Percentiles rank a stretch among this genome's conserved stretches.
Conservation (phyloP, 2,329 filamentous ascomycete genomes). For the Graphilbum sp. region DNA sequence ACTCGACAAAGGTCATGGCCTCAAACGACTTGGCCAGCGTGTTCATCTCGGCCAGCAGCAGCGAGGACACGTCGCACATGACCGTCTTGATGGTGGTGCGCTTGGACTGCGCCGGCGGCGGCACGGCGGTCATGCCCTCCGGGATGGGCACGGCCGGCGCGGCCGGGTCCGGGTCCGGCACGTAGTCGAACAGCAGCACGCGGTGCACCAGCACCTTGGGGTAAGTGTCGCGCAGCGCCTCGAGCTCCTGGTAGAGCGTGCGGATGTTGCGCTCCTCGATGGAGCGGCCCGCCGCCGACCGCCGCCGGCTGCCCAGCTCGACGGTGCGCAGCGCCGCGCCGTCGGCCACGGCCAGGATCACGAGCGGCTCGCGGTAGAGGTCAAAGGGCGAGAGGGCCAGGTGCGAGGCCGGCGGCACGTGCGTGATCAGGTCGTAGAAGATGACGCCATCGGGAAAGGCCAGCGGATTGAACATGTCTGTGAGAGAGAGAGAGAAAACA, state of each 20-base stretch:
- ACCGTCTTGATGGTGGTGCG: conserved; percentile 67
- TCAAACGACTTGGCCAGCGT: conserved; percentile 58
- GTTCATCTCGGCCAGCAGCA: conserved; percentile 61
- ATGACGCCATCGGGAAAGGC: conserved; percentile 76
- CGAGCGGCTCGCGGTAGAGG: conserved; percentile 68
- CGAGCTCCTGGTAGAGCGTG: conserved; percentile 48
- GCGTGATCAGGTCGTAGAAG: conserved; percentile 73
- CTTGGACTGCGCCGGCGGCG: conserved; percentile 49
- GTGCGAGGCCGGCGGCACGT: conserved; percentile 64
- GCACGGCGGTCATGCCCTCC: conserved; percentile 56
- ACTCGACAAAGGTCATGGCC: conserved; percentile 59
- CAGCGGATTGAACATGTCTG: conserved; percentile 87
- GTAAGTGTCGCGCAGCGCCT: conserved; percentile 55
- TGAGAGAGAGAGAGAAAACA: conserved; percentile 3
- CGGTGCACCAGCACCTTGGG: conserved; percentile 64
- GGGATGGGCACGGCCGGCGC: conserved; percentile 37
- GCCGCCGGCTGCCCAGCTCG: conserved; percentile 32
- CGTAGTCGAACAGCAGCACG: conserved; percentile 65
- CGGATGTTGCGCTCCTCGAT: conserved; percentile 40
- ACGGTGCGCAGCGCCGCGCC: conserved; percentile 48
- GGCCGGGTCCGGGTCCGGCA: conserved; percentile 26
- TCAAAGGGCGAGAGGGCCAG: conserved; percentile 77
- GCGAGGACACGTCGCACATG: conserved; percentile 62
- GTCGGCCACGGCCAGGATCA: conserved; percentile 74
- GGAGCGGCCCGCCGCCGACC: conserved; percentile 34